A percentile compares a stretch with the other conserved stretches of the same genome.
Evolutionary conservation across 2,329 filamentous ascomycete species (phyloP).

Genomic region (Aureobasidium sp.): DNA sequence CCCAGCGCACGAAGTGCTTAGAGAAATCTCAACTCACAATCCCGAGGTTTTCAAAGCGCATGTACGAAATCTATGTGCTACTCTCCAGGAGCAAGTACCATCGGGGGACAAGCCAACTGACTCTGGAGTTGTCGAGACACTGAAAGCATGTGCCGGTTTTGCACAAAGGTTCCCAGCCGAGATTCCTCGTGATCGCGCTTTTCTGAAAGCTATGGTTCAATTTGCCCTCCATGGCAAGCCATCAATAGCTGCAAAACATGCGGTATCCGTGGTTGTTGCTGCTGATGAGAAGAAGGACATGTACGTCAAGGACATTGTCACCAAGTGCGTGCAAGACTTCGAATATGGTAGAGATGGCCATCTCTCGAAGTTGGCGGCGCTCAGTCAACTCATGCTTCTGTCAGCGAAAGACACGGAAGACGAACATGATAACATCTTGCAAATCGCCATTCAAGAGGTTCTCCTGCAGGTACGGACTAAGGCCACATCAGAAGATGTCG

Average conservation of each 20-base stretch:
- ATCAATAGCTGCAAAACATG: conserved; percentile 82
- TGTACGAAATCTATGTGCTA: conserved; percentile 82
- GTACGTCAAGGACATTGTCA: conserved; percentile 75
- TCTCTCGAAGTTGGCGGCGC: conserved; percentile 62
- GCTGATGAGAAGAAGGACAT: conserved; percentile 72
- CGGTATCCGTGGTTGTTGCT: conserved; percentile 80
- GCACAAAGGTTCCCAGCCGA: conserved; percentile 79
- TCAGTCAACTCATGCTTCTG: conserved; percentile 70
- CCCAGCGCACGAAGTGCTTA: conserved; percentile 80
- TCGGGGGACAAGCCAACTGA: conserved; percentile 62
- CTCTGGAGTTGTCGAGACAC: conserved; percentile 70
- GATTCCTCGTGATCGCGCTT: conserved; percentile 72
- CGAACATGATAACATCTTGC: conserved; percentile 67
- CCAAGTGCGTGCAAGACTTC: conserved; percentile 68
- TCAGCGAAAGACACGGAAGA: conserved; percentile 67
- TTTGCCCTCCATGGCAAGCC: conserved; percentile 80
- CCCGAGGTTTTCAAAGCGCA: conserved; percentile 90
- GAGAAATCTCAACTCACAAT: conserved; percentile 83
- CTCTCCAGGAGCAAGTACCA: conserved; percentile 74
- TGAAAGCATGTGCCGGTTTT: conserved; percentile 91
- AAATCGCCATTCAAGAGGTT: conserved; percentile 68
- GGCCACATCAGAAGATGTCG: conserved; percentile 42
- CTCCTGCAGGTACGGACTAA: conserved; percentile 56
- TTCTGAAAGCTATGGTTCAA: conserved; percentile 70
- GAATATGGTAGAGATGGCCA: conserved; percentile 66